Evolutionary conservation across 805 yeast genomes (phyloP).

Genomic region (Spathaspora girioi): DNA sequence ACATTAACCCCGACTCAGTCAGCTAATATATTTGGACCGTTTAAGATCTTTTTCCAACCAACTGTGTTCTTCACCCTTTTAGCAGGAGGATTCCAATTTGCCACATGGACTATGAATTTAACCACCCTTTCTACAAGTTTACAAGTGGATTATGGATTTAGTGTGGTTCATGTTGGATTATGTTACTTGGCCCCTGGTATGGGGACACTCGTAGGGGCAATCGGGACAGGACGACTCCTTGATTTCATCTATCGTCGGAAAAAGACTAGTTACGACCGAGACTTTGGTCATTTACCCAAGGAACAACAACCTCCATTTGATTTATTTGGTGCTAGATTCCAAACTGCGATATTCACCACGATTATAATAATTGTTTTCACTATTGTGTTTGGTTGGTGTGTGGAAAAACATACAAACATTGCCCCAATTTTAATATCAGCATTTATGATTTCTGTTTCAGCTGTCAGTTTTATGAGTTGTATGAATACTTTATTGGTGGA

Average conservation of each 20-base stretch:
- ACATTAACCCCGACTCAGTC: conserved; percentile 11
- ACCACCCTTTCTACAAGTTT: conserved; percentile 60
- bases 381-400: conserved; percentile 69
- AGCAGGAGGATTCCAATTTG: conserved; percentile 57
- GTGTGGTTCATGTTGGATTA: conserved; percentile 55
- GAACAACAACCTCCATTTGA: conserved; percentile 37
- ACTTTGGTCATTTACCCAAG: conserved; percentile 20
- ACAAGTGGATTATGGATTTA: conserved; percentile 42
- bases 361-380: conserved; percentile 36
- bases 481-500: conserved; percentile 67
- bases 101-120: conserved; percentile 61
- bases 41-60: conserved; percentile 35
- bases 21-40: conserved; percentile 25
- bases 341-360: conserved; percentile 37
- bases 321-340: conserved; percentile 50
- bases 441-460: conserved; percentile 51
- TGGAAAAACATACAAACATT: conserved; percentile 42
- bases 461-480: conserved; percentile 52
- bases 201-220: conserved; percentile 57
- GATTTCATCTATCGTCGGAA: conserved; percentile 43
- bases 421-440: conserved; percentile 53
- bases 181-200: conserved; percentile 70
- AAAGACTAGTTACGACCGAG: conserved; percentile 15
- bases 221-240: conserved; percentile 52
- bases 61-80: conserved; percentile 47